Conservation (phyloP, 257 asterid species). For the Petunia secreta region DNA sequence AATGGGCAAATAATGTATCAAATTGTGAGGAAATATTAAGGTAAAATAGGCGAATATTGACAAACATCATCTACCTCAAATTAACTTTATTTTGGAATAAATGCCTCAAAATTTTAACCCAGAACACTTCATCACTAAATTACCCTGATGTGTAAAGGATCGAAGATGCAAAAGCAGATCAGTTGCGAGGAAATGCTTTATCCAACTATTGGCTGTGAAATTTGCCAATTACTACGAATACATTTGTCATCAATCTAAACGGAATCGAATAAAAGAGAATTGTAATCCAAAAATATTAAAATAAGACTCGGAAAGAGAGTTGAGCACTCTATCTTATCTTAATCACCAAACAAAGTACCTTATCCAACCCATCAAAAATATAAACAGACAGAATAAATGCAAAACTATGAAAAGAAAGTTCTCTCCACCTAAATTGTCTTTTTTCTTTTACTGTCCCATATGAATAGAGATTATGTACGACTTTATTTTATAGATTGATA, state of each 20-base stretch:
- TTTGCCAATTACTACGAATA: not conserved
- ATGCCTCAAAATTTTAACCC: too few species aligned
- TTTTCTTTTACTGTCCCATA: not conserved
- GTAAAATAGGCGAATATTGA: too few species aligned
- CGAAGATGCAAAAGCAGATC: not conserved
- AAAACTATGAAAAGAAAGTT: not conserved
- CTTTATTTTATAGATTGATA: too few species aligned
- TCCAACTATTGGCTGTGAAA: not conserved
- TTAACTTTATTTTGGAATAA: too few species aligned
- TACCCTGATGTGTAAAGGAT: not conserved
- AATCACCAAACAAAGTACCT: not conserved
- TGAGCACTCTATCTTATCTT: not conserved
- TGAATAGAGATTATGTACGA: too few species aligned
- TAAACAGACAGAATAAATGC: not conserved
- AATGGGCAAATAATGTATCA: too few species aligned
- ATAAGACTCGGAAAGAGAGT: not conserved
- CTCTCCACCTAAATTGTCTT: slow-evolving; percentile 1
- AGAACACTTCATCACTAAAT: too few species aligned
- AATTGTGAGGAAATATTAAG: too few species aligned
- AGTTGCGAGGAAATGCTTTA: not conserved
- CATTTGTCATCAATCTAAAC: not conserved
- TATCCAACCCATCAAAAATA: not conserved
- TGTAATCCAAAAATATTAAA: not conserved
- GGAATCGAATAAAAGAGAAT: not conserved
- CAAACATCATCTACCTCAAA: too few species aligned